Evolutionary conservation across 495 filamentous ascomycete genomes (phyloP).

Genomic region (Podospora didyma): DNA sequence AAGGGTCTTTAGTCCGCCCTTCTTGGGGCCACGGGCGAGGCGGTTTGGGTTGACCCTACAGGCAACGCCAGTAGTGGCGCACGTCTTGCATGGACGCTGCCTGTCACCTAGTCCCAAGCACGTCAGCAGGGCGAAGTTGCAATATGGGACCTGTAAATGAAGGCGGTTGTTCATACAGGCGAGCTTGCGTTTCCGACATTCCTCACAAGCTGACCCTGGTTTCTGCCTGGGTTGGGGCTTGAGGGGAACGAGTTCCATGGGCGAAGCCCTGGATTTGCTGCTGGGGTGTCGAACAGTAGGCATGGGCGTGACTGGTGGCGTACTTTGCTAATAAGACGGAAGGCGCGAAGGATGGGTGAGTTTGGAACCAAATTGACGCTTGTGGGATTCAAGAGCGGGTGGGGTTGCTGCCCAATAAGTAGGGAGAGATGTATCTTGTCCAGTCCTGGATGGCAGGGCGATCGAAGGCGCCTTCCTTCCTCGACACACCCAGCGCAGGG

Average conservation of each 20-base stretch:
- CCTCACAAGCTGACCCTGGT: constrained; percentile 44
- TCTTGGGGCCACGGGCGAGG: constrained; percentile 48
- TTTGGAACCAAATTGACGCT: not conserved
- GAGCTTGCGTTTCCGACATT: constrained; percentile 46
- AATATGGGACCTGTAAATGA: not conserved
- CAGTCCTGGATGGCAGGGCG: not conserved
- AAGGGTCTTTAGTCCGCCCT: constrained; percentile 49
- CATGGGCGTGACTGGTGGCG: too few species aligned
- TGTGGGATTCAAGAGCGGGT: not conserved
- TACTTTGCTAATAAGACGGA: not conserved
- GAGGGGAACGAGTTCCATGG: not conserved
- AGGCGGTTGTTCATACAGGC: constrained; percentile 26
- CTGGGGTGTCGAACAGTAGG: too few species aligned
- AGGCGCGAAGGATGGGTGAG: not conserved
- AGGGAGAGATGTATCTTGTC: not conserved
- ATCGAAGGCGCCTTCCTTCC: not conserved
- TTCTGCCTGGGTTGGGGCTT: constrained; percentile 35
- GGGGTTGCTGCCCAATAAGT: not conserved
- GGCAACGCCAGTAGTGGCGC: constrained; percentile 41
- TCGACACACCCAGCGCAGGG: too few species aligned
- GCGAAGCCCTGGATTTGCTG: too few species aligned
- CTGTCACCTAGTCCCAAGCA: constrained; percentile 35
- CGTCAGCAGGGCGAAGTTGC: not conserved
- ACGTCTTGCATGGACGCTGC: constrained; percentile 49
- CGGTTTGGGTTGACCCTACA: constrained; percentile 48